A percentile compares a stretch with the other conserved stretches of the same genome.
These are phyloP conservation scores for Tuber aestivum DNA, from an alignment of 495 filamentous ascomycete species.

Conservation along the genomic window DNA sequence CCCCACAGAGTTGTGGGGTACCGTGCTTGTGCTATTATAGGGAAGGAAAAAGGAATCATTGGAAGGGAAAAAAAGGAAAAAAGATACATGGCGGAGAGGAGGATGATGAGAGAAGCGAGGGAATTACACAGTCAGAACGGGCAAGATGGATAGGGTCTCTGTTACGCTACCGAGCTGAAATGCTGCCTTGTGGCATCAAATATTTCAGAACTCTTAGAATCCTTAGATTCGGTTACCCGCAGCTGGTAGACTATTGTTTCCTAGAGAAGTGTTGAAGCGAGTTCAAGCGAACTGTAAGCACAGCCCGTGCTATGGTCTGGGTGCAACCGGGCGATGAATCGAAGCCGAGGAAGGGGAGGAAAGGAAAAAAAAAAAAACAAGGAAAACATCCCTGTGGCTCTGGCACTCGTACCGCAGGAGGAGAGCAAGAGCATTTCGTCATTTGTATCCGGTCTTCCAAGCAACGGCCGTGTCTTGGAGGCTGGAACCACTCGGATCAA, in stretches of 20 bases:
- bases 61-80: not conserved
- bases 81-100: not conserved
- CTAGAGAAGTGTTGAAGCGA: not conserved
- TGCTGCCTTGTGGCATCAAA: not conserved
- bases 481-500: constrained; percentile 4
- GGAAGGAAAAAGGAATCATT: not conserved
- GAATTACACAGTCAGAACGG: not conserved
- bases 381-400: not conserved
- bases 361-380: not conserved
- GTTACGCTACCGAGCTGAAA: not conserved
- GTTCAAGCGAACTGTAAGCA: not conserved
- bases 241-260: not conserved
- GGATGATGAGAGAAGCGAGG: not conserved
- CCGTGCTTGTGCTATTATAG: not conserved
- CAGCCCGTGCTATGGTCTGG: not conserved
- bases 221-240: not conserved
- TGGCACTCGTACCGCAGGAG: not conserved
- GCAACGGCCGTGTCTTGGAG: not conserved
- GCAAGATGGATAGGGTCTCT: not conserved
- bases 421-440: not conserved
- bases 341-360: not conserved
- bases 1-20: not conserved
- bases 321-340: not conserved
- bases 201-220: not conserved
- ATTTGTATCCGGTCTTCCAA: not conserved